Evolutionary conservation across 768 basidiomycete species (phyloP).

Genomic region (Tephrocybe sp.): DNA sequence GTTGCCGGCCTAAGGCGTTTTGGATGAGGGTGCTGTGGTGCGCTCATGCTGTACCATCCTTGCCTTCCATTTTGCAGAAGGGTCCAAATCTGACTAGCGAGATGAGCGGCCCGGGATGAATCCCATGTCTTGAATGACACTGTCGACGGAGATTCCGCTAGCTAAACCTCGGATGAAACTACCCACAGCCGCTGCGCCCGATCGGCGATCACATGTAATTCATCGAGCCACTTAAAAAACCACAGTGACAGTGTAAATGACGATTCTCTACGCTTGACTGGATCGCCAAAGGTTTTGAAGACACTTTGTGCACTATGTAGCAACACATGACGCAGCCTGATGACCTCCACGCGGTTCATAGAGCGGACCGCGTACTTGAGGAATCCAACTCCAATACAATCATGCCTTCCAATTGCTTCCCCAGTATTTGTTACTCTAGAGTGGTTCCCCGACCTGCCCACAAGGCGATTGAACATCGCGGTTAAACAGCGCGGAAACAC

Average conservation of each 20-base stretch:
- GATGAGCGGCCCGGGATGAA: conserved; percentile 1
- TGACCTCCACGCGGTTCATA: conserved; percentile 3
- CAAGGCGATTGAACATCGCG: background rate
- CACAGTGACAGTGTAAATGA: background rate
- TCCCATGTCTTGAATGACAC: background rate
- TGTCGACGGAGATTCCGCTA: background rate
- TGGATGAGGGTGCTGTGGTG: too few relatives aligned
- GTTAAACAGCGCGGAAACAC: conserved; percentile 14
- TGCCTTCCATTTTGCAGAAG: too few relatives aligned
- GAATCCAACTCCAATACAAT: background rate
- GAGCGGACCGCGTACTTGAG: conserved; percentile 10
- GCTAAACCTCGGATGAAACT: background rate
- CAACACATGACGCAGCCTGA: conserved; percentile 14
- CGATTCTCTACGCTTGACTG: background rate
- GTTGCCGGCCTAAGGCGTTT: background rate
- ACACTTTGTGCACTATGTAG: background rate
- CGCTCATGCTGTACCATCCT: too few relatives aligned
- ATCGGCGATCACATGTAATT: conserved; percentile 5
- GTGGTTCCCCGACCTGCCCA: background rate
- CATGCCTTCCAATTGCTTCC: background rate
- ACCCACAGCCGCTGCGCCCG: background rate
- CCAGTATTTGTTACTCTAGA: too few relatives aligned
- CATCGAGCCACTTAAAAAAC: background rate
- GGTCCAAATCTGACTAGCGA: background rate
- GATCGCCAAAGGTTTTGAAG: background rate